Conservation (phyloP, 495 filamentous ascomycete species). For the Amphirosellinia nigrospora region DNA sequence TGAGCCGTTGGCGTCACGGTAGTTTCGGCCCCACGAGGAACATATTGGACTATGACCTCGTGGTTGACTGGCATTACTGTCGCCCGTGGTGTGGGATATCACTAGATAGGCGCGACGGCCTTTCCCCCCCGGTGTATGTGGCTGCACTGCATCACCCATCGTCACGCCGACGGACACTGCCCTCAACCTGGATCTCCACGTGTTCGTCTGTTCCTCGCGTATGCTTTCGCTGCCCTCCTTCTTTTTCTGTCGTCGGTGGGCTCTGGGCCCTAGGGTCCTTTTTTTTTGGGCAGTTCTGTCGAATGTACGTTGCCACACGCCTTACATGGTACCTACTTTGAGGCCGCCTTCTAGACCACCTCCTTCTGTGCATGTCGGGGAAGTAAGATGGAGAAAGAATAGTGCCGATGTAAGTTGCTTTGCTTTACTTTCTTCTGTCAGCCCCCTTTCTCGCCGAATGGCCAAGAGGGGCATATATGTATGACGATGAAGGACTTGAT, state of each 20-base stretch:
- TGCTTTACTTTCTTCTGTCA: constrained; percentile 10
- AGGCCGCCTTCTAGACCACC: constrained; percentile 18
- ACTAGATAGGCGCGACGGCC: constrained; percentile 9
- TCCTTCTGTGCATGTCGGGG: constrained; percentile 2
- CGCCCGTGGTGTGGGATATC: neutral
- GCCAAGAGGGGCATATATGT: neutral
- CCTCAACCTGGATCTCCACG: constrained; percentile 16
- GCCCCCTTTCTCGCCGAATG: neutral
- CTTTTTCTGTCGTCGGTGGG: neutral
- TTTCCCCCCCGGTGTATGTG: constrained; percentile 14
- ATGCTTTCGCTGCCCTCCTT: constrained; percentile 6
- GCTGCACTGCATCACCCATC: constrained; percentile 12
- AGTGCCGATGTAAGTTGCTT: neutral
- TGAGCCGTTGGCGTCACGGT: neutral
- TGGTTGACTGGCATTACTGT: constrained; percentile 19
- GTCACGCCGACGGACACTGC: constrained; percentile 9
- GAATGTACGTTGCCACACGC: constrained; percentile 9
- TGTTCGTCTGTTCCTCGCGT: constrained; percentile 10
- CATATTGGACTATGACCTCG: constrained; percentile 14
- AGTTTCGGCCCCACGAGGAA: constrained; percentile 12
- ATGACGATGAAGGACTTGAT: neutral
- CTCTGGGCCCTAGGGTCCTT: too few species aligned
- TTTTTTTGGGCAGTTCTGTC: neutral
- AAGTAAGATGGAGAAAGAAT: neutral
- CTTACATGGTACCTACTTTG: constrained; percentile 6